Evolutionary conservation across 1,284 basidiomycete species (phyloP).

Genomic region (Vanrija pseudolonga): DNA sequence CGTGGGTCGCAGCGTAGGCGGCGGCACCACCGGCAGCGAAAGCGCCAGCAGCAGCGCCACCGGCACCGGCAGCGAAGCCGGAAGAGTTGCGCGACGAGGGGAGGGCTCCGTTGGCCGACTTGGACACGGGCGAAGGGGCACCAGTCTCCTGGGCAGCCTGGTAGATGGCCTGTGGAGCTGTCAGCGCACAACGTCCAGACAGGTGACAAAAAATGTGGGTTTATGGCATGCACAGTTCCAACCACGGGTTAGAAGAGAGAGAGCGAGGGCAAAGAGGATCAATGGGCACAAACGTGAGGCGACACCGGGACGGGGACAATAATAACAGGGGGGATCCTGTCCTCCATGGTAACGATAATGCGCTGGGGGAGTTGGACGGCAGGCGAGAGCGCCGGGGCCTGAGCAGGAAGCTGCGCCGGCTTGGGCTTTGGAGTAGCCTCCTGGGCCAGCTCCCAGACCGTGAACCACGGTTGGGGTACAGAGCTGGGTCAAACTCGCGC

Average conservation of each 20-base stretch:
- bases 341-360: conserved; percentile 3
- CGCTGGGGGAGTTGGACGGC: background rate
- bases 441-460: conserved; percentile 28
- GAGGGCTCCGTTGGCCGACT: no score
- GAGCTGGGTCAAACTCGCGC: conserved; percentile 27
- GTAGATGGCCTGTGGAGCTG: conserved; percentile 29
- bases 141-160: conserved; percentile 26
- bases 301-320: background rate
- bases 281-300: conserved; percentile 4
- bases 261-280: background rate
- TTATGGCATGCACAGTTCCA: conserved; percentile 21
- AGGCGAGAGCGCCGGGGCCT: background rate
- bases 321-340: background rate
- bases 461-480: conserved; percentile 38
- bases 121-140: background rate
- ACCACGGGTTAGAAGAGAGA: conserved; percentile 4
- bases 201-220: background rate
- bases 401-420: background rate
- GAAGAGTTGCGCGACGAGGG: no score
- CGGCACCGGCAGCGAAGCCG: background rate
- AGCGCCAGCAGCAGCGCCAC: conserved; percentile 7
- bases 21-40: background rate
- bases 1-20: background rate
- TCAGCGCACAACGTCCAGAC: conserved; percentile 12
- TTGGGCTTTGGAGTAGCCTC: background rate